Conservation (phyloP, 805 yeast species). For the Monosporozyma aerobia region DNA sequence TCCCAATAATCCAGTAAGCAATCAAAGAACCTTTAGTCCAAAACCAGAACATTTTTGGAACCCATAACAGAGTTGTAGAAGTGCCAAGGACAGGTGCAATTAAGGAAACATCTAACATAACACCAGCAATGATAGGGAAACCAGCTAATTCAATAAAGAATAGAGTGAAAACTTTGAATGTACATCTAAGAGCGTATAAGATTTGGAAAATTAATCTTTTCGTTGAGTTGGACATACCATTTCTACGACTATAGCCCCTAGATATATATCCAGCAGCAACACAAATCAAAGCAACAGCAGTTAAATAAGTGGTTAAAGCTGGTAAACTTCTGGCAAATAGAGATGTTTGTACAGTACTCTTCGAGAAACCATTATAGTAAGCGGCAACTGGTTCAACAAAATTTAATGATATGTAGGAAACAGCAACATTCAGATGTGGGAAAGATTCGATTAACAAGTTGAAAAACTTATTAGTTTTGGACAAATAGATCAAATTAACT, state of each 20-base stretch:
- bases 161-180: conserved; percentile 65
- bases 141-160: conserved; percentile 72
- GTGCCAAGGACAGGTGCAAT: conserved; percentile 21
- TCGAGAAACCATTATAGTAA: conserved; percentile 14
- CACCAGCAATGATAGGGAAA: conserved; percentile 84
- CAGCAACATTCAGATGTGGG: conserved; percentile 3
- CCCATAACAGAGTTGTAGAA: conserved; percentile 12
- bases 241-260: conserved; percentile 20
- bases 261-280: conserved; percentile 17
- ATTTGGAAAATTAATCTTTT: conserved; percentile 43
- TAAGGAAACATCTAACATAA: conserved; percentile 58
- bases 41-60: conserved; percentile 14
- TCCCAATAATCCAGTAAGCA: conserved; percentile 63
- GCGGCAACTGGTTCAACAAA: conserved; percentile 5
- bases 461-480: conserved; percentile 1
- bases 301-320: conserved; percentile 21
- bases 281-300: conserved; percentile 18
- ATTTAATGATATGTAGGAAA: conserved; percentile 11
- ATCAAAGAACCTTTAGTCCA: conserved; percentile 23
- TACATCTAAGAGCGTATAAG: conserved; percentile 46
- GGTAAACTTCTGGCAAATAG: conserved; percentile 22
- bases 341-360: conserved; percentile 16
- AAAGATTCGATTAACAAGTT: not conserved
- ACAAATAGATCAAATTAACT: conserved; percentile 5
- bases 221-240: conserved; percentile 25